These are phyloP conservation scores for Coprinopsis strossmayeri DNA, from an alignment of 768 basidiomycete genomes.

Conservation along the genomic window DNA sequence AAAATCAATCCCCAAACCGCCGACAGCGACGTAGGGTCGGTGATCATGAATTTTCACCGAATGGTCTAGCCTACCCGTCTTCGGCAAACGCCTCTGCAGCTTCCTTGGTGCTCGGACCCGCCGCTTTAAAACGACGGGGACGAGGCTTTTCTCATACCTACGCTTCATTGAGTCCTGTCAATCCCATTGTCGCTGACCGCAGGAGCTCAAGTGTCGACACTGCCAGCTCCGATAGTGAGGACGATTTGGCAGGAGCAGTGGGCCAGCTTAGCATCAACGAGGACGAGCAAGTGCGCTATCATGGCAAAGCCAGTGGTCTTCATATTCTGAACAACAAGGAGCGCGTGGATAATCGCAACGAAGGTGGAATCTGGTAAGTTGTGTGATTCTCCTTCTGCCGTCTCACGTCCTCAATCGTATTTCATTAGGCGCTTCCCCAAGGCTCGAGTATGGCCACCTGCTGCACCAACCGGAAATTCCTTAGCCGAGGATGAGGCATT, in stretches of 20 bases:
- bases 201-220: conserved; percentile 30
- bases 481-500: conserved; percentile 30
- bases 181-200: conserved; percentile 16
- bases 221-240: conserved; percentile 30
- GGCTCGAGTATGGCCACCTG: conserved; percentile 83
- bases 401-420: conserved; percentile 7
- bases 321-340: conserved; percentile 63
- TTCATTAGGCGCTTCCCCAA: conserved; percentile 77
- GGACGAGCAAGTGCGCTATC: conserved; percentile 79
- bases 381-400: conserved; percentile 3
- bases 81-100: conserved; percentile 16
- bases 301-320: conserved; percentile 79
- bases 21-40: conserved; percentile 48
- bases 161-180: conserved; percentile 12
- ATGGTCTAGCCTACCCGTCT: conserved; percentile 14
- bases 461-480: conserved; percentile 27
- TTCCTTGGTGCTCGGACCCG: conserved; percentile 14
- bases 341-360: conserved; percentile 57
- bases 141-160: conserved; percentile 10
- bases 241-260: conserved; percentile 57
- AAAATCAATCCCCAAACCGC: conserved; percentile 28
- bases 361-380: conserved; percentile 68
- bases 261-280: conserved; percentile 87
- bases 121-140: conserved; percentile 6
- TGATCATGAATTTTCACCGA: conserved; percentile 20